Conservation (phyloP, 1,284 basidiomycete genomes). For the Psilocybe mexicana region DNA sequence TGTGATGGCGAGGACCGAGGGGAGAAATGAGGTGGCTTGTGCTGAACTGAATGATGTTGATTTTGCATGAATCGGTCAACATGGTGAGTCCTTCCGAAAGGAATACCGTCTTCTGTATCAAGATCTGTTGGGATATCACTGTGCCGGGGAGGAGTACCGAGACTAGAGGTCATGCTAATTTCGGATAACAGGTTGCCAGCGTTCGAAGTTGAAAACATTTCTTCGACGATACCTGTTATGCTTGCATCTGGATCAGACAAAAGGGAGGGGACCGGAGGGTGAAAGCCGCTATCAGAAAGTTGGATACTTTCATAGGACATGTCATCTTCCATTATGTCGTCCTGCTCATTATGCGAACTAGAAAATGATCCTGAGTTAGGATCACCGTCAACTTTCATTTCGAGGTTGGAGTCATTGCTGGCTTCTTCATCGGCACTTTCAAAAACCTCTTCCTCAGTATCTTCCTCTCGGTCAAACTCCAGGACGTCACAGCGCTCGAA, state of each 20-base stretch:
- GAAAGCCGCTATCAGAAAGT: slow-evolving; percentile 29
- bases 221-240: slow-evolving; percentile 63
- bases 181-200: slow-evolving; percentile 28
- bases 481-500: slow-evolving; percentile 85
- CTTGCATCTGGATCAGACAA: slow-evolving; percentile 52
- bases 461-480: slow-evolving; percentile 72
- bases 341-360: slow-evolving; percentile 16
- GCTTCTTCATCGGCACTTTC: slow-evolving; percentile 31
- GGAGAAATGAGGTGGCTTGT: slow-evolving; percentile 28
- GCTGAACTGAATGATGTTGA: slow-evolving; percentile 31
- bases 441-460: slow-evolving; percentile 50
- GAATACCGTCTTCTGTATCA: slow-evolving; percentile 65
- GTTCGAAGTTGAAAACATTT: slow-evolving; percentile 46
- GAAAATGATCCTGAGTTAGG: slow-evolving; percentile 26
- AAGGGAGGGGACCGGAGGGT: slow-evolving; percentile 28
- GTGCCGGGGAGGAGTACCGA: slow-evolving; percentile 34
- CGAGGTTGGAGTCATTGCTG: slow-evolving; percentile 17
- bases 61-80: slow-evolving; percentile 47
- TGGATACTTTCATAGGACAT: slow-evolving; percentile 39
- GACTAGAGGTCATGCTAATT: slow-evolving; percentile 18
- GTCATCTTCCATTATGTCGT: slow-evolving; percentile 20
- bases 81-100: slow-evolving; percentile 72
- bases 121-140: slow-evolving; percentile 47
- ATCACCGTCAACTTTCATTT: slow-evolving; percentile 25
- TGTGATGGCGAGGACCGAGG: slow-evolving; percentile 28